Evolutionary conservation across 805 yeast genomes (phyloP).

Genomic region (Candida ipomoeae): DNA sequence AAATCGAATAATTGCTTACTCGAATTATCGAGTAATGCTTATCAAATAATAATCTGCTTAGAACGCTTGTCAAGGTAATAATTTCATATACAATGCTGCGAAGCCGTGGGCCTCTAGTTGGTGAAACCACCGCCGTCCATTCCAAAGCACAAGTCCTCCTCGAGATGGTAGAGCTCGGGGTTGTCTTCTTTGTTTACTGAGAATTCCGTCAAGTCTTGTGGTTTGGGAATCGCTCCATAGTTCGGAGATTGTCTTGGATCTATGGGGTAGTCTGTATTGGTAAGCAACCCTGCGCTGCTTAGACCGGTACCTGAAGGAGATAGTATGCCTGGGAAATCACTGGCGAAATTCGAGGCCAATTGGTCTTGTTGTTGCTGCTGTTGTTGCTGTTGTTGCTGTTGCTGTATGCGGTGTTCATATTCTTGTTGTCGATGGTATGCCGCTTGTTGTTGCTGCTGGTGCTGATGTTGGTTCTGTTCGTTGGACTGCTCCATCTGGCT

Average conservation of each 20-base stretch:
- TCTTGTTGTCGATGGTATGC: conserved; percentile 15
- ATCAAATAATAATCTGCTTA: no score
- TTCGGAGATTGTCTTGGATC: conserved; percentile 24
- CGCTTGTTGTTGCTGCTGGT: conserved; percentile 15
- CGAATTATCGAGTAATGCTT: no score
- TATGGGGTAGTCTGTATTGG: conserved; percentile 11
- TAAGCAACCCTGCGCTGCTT: conserved; percentile 19
- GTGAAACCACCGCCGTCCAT: conserved; percentile 31
- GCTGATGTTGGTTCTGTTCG: conserved; percentile 16
- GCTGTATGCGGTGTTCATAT: conserved; percentile 2
- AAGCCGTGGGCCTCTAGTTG: conserved; percentile 1
- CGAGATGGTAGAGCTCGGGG: conserved; percentile 34
- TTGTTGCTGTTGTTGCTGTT: conserved; percentile 16
- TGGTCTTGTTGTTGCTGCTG: conserved; percentile 6
- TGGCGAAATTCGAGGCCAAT: conserved; percentile 2
- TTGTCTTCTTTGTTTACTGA: conserved; percentile 18
- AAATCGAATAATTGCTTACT: conserved; percentile 9
- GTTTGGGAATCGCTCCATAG: conserved; percentile 39
- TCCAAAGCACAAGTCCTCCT: conserved; percentile 44
- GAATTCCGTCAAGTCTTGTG: conserved; percentile 42
- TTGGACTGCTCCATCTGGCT: conserved; percentile 29
- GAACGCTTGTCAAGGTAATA: neutral
- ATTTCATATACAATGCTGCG: neutral
- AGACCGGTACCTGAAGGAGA: conserved; percentile 11
- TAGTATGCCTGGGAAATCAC: conserved; percentile 14